These are phyloP conservation scores for Russula brevipes DNA, from an alignment of 768 basidiomycete genomes.

Conservation along the genomic window DNA sequence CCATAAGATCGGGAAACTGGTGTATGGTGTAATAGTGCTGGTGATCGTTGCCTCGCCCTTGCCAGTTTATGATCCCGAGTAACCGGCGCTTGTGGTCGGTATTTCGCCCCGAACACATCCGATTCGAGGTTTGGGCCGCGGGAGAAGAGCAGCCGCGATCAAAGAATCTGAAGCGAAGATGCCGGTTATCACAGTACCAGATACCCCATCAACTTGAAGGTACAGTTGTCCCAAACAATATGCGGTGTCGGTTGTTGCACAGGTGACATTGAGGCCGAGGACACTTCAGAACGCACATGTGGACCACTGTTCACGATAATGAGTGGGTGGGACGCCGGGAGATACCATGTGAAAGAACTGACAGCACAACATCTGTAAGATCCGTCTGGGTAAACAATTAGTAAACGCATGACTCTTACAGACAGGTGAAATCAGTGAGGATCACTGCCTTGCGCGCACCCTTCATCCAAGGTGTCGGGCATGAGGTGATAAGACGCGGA, in stretches of 20 bases:
- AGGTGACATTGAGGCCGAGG: too few relatives aligned
- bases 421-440: not conserved
- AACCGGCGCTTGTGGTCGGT: not conserved
- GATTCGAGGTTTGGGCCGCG: not conserved
- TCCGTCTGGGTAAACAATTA: not conserved
- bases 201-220: too few relatives aligned
- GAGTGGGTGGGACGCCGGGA: not conserved
- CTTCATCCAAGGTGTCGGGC: not conserved
- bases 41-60: not conserved
- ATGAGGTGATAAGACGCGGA: not conserved
- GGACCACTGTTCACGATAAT: not conserved
- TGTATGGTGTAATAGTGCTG: not conserved
- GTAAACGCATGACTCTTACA: not conserved
- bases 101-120: not conserved
- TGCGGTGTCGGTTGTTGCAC: too few relatives aligned
- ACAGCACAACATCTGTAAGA: not conserved
- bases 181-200: too few relatives aligned
- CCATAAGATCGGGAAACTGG: not conserved
- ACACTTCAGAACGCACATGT: too few relatives aligned
- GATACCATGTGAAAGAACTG: not conserved
- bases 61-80: not conserved
- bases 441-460: not conserved
- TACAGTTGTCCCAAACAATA: too few relatives aligned
- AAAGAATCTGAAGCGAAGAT: too few relatives aligned
- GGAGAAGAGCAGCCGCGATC: too few relatives aligned